Evolutionary conservation across 768 basidiomycete genomes (phyloP), one percentile per base, ranked within the genome.

Genomic region (Tylopilus plumbeoviolaceoides): DNA sequence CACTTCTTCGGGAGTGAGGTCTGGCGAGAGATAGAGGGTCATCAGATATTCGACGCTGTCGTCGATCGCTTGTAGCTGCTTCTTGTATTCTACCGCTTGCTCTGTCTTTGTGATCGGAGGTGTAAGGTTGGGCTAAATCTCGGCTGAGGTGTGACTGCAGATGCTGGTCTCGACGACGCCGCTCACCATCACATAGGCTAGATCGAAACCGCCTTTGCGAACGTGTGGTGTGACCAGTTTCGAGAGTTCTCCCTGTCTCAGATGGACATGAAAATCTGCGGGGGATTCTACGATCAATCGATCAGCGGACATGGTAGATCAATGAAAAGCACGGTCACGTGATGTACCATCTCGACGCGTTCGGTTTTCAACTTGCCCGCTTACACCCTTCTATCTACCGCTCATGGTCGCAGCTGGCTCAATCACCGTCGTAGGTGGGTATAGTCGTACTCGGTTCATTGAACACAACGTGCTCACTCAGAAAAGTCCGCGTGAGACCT

Each of bases 181-280:
- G 61, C 75, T 56, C 61, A 92, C 95, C 97, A 99, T 99, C 36
- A 99, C 92, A 75, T 97, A 99, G 59, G 89, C 95, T 51, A 95
- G 78, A 53, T 78, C 73, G 63, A 98, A 94, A 2, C 97, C 97
- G 41, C 97, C 97, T 67, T 84, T 73, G 31, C 83, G 78, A 48
- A 99, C 89, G 75, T 98, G 93, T 15, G 93, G 91, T 6, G 86
- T 85, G 35, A 98, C 93, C 14, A 98, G 80, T 49, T 81, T 73
- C 23, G 87, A 85, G 58, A 99, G 73, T 30, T 81, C 72, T 27
- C 90, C 93, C 67, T 98, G 92, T 39, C 97, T 84, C 27, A 99
- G 83, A 70, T 99, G 95, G 59, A 98, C 95, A 75, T 99, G 97
- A 65, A 97, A 95, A 75, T 94, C 92, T 30, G 90, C 87, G 15